Conservation (phyloP, 495 filamentous ascomycete species). For the Aspergillus sclerotioniger region DNA sequence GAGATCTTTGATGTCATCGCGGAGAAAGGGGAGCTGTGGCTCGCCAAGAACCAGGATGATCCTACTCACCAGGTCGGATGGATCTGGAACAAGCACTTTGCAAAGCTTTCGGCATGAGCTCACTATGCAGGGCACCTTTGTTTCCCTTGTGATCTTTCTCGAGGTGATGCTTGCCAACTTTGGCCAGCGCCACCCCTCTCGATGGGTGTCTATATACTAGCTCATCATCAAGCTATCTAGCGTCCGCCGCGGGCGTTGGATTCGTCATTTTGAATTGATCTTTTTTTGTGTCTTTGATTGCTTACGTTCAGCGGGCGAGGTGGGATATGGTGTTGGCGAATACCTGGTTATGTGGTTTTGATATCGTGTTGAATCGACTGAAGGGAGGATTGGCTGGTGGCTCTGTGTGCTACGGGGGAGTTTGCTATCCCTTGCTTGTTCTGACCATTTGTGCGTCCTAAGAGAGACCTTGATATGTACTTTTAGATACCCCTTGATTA, state of each 20-base stretch:
- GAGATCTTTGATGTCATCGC: slow-evolving; percentile 92
- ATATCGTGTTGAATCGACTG: neutral
- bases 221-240: no score
- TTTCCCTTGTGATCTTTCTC: neutral
- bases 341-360: neutral
- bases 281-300: neutral
- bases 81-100: slow-evolving; percentile 99
- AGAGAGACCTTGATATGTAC: slow-evolving; percentile 20
- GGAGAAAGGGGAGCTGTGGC: slow-evolving; percentile 96
- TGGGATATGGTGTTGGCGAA: neutral
- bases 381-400: neutral
- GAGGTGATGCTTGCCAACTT: neutral
- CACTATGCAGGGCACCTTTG: neutral
- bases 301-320: neutral
- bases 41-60: slow-evolving; percentile 96
- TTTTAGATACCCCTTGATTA: slow-evolving; percentile 30
- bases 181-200: neutral
- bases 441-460: slow-evolving; percentile 8
- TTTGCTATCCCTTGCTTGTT: slow-evolving; percentile 8
- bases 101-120: slow-evolving; percentile 56
- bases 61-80: slow-evolving; percentile 74
- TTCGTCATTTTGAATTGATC: neutral
- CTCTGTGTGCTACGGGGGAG: slow-evolving; percentile 4
- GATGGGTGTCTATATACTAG: no score
- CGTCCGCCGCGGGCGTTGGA: neutral